Percentiles rank a stretch among this genome's conserved stretches.
Conservation (phyloP, 768 basidiomycete species). For the Kwoniella sp. region DNA sequence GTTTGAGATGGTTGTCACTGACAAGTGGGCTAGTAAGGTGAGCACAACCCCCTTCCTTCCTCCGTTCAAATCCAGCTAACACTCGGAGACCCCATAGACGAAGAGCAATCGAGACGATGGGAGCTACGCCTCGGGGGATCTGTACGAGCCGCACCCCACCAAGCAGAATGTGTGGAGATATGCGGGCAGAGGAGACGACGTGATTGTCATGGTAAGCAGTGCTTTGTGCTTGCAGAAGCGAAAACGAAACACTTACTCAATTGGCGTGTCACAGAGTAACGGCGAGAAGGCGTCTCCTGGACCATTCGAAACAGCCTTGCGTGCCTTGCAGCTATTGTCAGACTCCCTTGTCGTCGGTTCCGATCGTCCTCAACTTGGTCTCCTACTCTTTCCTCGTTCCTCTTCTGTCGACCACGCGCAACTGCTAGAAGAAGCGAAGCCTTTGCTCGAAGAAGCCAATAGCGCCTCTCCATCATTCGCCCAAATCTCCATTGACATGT, state of each 20-base stretch:
- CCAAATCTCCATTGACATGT: slow-evolving; percentile 49
- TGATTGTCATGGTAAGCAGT: slow-evolving; percentile 56
- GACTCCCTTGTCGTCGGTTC: slow-evolving; percentile 65
- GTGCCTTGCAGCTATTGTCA: slow-evolving; percentile 58
- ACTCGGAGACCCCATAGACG: too few species aligned
- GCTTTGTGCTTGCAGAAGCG: not conserved
- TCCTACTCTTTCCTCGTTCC: slow-evolving; percentile 59
- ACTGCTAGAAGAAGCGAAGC: slow-evolving; percentile 10
- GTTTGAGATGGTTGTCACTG: slow-evolving; percentile 61
- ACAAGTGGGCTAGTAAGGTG: slow-evolving; percentile 62
- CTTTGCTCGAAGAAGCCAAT: slow-evolving; percentile 39
- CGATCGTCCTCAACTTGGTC: slow-evolving; percentile 60
- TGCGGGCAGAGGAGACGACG: slow-evolving; percentile 64
- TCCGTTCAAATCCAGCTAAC: not conserved
- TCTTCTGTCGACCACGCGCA: slow-evolving; percentile 1
- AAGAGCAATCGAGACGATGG: slow-evolving; percentile 61
- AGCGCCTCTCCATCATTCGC: slow-evolving; percentile 48
- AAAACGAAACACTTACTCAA: not conserved
- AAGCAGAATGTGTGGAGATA: slow-evolving; percentile 59
- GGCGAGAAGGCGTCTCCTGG: slow-evolving; percentile 66
- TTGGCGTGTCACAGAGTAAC: slow-evolving; percentile 39
- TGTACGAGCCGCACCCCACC: slow-evolving; percentile 61
- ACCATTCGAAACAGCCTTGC: slow-evolving; percentile 62
- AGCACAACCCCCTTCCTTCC: slow-evolving; percentile 13
- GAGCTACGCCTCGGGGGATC: slow-evolving; percentile 64